phyloP scores from a whole-genome alignment of 768 basidiomycete species.

The Amylocystis lapponica region DNA sequence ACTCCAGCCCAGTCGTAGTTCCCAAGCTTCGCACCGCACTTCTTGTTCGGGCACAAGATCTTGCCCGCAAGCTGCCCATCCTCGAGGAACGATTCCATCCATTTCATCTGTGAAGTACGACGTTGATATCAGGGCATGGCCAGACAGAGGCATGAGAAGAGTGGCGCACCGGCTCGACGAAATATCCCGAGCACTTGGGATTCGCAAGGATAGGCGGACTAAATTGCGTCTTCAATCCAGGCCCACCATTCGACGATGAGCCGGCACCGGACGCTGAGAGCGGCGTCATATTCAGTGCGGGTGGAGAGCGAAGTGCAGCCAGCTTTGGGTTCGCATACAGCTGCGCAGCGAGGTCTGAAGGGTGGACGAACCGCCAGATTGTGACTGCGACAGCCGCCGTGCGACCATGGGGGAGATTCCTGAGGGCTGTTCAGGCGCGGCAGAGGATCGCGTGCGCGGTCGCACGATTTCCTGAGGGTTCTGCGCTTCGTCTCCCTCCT shows the following conservation, averaged over 20 bases:
- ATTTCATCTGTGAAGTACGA: constrained; percentile 56
- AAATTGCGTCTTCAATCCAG: constrained; percentile 15
- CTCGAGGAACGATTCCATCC: constrained; percentile 87
- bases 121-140: not conserved
- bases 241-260: constrained; percentile 11
- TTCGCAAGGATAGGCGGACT: constrained; percentile 70
- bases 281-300: constrained; percentile 21
- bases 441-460: not conserved
- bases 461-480: too few species aligned
- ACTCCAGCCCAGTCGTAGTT: constrained; percentile 98
- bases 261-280: constrained; percentile 8
- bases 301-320: constrained; percentile 37
- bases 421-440: not conserved
- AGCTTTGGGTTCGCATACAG: constrained; percentile 43
- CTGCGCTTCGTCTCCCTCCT: constrained; percentile 10
- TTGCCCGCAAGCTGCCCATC: constrained; percentile 81
- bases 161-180: constrained; percentile 91
- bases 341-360: constrained; percentile 39
- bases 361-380: constrained; percentile 19
- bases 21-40: constrained; percentile 87
- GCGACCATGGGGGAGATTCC: constrained; percentile 8
- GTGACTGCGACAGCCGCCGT: constrained; percentile 13
- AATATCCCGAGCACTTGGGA: constrained; percentile 91
- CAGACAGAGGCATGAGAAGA: constrained; percentile 9
- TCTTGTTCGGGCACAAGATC: constrained; percentile 87